Conservation (phyloP, 2,329 filamentous ascomycete genomes). For the Lecanoromycetidae sp. region DNA sequence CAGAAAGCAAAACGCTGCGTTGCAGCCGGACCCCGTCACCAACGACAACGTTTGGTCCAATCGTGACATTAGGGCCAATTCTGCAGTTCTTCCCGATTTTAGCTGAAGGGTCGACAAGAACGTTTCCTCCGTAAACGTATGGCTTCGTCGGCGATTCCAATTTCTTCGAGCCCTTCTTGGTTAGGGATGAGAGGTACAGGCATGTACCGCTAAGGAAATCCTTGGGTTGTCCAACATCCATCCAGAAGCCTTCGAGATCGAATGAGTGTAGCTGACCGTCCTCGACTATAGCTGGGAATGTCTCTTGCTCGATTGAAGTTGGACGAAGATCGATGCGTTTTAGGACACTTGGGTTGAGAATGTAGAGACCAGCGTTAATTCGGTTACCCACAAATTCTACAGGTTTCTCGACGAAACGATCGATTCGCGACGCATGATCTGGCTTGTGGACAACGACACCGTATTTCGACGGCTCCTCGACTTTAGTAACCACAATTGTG, state of each 20-base stretch:
- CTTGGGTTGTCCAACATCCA: slow-evolving; percentile 79
- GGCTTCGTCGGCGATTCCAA: slow-evolving; percentile 62
- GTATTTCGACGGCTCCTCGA: slow-evolving; percentile 97
- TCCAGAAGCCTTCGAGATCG: slow-evolving; percentile 47
- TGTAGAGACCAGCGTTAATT: slow-evolving; percentile 98
- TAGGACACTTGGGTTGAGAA: slow-evolving; percentile 85
- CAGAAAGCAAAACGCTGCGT: slow-evolving; percentile 76
- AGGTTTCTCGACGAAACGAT: slow-evolving; percentile 98
- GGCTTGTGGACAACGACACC: slow-evolving; percentile 97
- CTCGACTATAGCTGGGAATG: slow-evolving; percentile 84
- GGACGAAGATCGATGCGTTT: slow-evolving; percentile 88
- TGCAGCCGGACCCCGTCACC: slow-evolving; percentile 91
- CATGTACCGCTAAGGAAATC: slow-evolving; percentile 95
- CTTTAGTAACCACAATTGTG: slow-evolving; percentile 96
- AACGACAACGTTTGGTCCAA: slow-evolving; percentile 82
- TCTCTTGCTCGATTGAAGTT: slow-evolving; percentile 97
- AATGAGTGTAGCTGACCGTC: slow-evolving; percentile 60
- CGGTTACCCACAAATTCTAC: slow-evolving; percentile 97
- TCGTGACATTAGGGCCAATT: slow-evolving; percentile 93
- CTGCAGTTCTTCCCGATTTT: slow-evolving; percentile 98
- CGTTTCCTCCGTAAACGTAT: slow-evolving; percentile 86
- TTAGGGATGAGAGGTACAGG: slow-evolving; percentile 83
- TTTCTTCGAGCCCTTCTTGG: slow-evolving; percentile 79
- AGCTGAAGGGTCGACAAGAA: slow-evolving; percentile 83
- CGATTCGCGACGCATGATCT: slow-evolving; percentile 78